A percentile compares a stretch with the other conserved stretches of the same genome.
Conservation (phyloP, 2,329 filamentous ascomycete genomes). For the Celoporthe dispersa region DNA sequence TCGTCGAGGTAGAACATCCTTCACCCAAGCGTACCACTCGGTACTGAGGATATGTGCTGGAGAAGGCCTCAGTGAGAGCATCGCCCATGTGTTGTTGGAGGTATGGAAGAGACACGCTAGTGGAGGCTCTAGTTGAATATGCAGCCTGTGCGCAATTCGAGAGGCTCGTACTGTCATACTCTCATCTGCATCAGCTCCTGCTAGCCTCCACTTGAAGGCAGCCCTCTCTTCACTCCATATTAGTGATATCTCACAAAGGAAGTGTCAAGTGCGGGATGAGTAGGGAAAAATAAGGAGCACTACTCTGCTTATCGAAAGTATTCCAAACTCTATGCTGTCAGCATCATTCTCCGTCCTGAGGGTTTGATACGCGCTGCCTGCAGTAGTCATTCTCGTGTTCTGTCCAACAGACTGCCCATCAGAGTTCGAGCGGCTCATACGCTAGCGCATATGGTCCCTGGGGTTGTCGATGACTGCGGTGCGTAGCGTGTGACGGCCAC, state of each 20-base stretch:
- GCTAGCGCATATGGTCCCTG: not conserved
- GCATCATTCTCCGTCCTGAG: not conserved
- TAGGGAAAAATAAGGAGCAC: not conserved
- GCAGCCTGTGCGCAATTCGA: too few relatives aligned
- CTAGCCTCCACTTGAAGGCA: not conserved
- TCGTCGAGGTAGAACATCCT: not conserved
- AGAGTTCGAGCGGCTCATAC: not conserved
- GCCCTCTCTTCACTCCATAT: not conserved
- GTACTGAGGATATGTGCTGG: not conserved
- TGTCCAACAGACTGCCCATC: not conserved
- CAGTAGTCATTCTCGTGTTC: not conserved
- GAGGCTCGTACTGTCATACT: not conserved
- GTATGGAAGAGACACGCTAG: not conserved
- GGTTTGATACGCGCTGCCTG: not conserved
- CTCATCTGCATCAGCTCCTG: not conserved
- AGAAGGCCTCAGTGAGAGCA: not conserved
- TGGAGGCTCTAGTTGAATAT: not conserved
- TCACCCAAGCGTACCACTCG: not conserved
- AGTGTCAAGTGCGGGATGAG: not conserved
- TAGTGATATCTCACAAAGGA: not conserved
- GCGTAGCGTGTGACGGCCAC: not conserved
- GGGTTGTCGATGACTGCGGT: not conserved
- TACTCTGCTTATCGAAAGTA: not conserved
- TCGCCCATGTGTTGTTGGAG: not conserved
- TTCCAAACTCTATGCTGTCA: not conserved